A percentile compares a stretch with the other conserved stretches of the same genome.
These are phyloP conservation scores for Kwoniella europaea DNA, from an alignment of 768 basidiomycete species.

Conservation along the genomic window DNA sequence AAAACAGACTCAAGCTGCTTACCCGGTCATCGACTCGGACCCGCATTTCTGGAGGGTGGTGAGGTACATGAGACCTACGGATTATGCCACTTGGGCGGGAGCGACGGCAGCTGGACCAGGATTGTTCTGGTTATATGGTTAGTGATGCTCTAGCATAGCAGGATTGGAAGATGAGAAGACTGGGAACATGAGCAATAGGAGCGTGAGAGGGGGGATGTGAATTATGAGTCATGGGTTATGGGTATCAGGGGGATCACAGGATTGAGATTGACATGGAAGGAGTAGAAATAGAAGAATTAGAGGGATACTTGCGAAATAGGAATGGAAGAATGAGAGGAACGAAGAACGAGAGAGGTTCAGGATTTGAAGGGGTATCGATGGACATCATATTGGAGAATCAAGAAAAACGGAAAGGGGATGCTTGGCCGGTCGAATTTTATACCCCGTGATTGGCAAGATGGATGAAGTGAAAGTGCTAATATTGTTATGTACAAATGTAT, in stretches of 20 bases:
- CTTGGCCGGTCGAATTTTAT: not conserved
- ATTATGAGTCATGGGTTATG: no score
- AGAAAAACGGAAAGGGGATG: no score
- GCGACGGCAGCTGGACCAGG: conserved; percentile 80
- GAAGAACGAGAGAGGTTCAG: no score
- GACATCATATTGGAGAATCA: no score
- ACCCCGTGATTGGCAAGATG: not conserved
- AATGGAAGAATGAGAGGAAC: no score
- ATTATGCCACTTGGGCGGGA: conserved; percentile 83
- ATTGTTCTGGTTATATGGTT: conserved; percentile 82
- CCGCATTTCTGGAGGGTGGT: conserved; percentile 86
- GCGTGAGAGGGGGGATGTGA: not conserved
- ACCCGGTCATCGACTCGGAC: conserved; percentile 91
- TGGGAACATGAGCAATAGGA: not conserved
- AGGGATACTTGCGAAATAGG: no score
- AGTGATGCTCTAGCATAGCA: conserved; percentile 46
- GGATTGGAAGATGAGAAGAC: not conserved
- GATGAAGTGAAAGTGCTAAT: not conserved
- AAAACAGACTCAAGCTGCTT: conserved; percentile 63
- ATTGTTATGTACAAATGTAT: not conserved
- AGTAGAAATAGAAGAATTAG: no score
- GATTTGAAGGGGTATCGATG: no score
- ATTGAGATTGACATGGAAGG: no score
- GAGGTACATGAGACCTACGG: conserved; percentile 82
- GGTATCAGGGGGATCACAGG: no score